Percentiles rank a stretch among this genome's conserved stretches.
phyloP scores from a whole-genome alignment of 2,329 filamentous ascomycete species.

The Botrytis squamosa region DNA sequence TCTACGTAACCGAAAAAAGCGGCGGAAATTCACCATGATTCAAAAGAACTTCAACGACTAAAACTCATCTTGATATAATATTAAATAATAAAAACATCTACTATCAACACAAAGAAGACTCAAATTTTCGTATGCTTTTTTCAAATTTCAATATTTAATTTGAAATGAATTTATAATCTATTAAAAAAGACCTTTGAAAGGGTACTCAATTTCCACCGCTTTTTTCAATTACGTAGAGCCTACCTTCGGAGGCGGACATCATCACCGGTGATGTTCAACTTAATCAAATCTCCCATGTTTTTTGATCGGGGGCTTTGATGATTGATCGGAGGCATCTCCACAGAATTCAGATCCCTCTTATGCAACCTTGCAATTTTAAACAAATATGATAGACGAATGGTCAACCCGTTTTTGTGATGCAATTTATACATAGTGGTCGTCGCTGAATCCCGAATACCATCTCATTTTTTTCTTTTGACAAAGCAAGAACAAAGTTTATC shows the following conservation, averaged over 20 bases:
- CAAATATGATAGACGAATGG: neutral
- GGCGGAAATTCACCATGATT: no score
- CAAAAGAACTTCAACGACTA: no score
- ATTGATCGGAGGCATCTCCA: conserved; percentile 7
- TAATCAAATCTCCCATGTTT: neutral
- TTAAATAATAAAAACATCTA: no score
- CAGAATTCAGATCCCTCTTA: neutral
- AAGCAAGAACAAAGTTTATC: neutral
- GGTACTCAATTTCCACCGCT: no score
- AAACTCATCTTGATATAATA: no score
- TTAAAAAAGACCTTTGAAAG: no score
- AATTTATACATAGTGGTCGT: neutral
- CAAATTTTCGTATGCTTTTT: no score
- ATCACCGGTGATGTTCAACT: neutral
- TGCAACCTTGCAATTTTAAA: neutral
- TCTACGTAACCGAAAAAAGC: no score
- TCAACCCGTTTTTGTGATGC: neutral
- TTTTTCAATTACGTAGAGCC: no score
- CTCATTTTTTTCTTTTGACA: neutral
- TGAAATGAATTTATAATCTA: no score
- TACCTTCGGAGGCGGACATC: conserved; percentile 2
- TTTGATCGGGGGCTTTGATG: neutral
- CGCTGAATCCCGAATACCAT: neutral
- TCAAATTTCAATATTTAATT: no score
- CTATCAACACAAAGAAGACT: no score